These are phyloP conservation scores for Penicillium freii DNA, from an alignment of 2,329 filamentous ascomycete genomes.

Conservation along the genomic window DNA sequence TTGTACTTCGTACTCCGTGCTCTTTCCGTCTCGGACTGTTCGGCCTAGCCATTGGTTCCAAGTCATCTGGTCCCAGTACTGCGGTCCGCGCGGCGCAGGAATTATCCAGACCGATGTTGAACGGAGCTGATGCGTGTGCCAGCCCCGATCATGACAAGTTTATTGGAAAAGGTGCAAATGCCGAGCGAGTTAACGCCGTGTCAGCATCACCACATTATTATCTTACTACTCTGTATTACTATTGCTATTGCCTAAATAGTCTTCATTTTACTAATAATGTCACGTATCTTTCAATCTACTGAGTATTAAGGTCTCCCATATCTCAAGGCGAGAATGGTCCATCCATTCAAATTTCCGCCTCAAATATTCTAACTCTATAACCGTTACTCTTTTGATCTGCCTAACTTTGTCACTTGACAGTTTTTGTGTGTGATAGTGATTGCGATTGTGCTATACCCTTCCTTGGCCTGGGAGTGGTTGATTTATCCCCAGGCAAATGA, in stretches of 20 bases:
- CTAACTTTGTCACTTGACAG: conserved; percentile 13
- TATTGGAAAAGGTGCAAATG: neutral
- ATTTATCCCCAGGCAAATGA: neutral
- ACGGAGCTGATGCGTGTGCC: conserved; percentile 4
- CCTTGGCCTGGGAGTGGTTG: neutral
- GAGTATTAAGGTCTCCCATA: neutral
- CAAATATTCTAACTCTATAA: neutral
- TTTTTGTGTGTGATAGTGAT: conserved; percentile 16
- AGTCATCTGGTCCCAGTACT: conserved; percentile 17
- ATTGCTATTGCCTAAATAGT: neutral
- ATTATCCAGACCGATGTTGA: neutral
- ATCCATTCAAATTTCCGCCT: neutral
- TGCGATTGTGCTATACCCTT: neutral
- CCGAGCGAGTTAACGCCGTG: neutral
- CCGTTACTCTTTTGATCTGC: neutral
- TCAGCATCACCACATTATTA: neutral
- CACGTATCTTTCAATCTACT: neutral
- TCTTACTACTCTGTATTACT: neutral
- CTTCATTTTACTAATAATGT: neutral
- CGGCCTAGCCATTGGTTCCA: neutral
- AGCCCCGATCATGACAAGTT: conserved; percentile 1
- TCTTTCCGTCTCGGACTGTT: neutral
- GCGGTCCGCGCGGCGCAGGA: conserved; percentile 14
- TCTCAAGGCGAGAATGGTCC: neutral
- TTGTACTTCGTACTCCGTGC: neutral